Conservation (phyloP, 2,329 filamentous ascomycete genomes). For the Coniochaeta sp. region DNA sequence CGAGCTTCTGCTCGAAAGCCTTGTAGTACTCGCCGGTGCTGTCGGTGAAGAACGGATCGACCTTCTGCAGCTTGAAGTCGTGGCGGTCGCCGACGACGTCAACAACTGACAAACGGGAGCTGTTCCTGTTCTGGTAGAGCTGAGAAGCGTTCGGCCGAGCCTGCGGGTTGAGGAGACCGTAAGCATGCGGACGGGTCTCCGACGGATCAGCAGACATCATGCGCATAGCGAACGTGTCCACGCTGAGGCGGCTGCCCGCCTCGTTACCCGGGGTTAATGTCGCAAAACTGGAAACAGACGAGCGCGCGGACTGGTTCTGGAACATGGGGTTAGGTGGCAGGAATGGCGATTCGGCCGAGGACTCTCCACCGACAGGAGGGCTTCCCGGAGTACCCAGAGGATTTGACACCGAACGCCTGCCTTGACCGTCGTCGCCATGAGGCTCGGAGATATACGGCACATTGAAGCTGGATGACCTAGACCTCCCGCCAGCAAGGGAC, state of each 20-base stretch:
- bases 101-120: conserved; percentile 44
- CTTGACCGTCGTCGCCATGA: conserved; percentile 3
- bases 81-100: conserved; percentile 53
- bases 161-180: conserved; percentile 8
- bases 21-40: conserved; percentile 53
- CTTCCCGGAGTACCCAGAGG: conserved; percentile 5
- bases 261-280: conserved; percentile 10
- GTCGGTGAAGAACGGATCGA: conserved; percentile 62
- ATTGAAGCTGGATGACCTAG: conserved; percentile 11
- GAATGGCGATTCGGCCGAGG: conserved; percentile 8
- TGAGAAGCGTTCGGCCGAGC: conserved; percentile 9
- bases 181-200: conserved; percentile 8
- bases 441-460: conserved; percentile 10
- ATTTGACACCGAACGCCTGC: conserved; percentile 7
- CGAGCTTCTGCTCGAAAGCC: conserved; percentile 49
- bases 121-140: conserved; percentile 20
- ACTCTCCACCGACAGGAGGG: conserved; percentile 4
- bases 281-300: conserved; percentile 10
- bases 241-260: conserved; percentile 11
- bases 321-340: conserved; percentile 12
- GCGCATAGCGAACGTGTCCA: conserved; percentile 19
- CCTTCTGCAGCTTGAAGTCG: conserved; percentile 56
- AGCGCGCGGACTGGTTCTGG: conserved; percentile 9
- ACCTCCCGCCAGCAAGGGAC: conserved; percentile 8
- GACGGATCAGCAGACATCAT: conserved; percentile 14